Base-by-base conservation (phyloP, 2,329 filamentous ascomycete genomes). In the Knufia fluminis region DNA sequence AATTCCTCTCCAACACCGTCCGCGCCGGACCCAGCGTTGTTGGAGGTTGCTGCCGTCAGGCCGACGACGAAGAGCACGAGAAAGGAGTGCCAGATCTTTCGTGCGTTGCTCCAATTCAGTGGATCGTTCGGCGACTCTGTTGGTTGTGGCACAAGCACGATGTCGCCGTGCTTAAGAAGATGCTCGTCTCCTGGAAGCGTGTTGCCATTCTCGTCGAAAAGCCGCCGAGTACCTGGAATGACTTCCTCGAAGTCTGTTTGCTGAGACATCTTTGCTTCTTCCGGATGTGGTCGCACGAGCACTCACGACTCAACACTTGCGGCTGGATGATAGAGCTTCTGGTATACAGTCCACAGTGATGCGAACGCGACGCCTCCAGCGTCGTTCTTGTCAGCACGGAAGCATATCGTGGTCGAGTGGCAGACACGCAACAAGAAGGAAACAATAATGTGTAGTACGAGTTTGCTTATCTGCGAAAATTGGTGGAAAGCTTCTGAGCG, bases 21-120 rank as follows among this genome's bases (percentile, higher is more conserved):
- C 16, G 71, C 66, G 9, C 74, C 75, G 1, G 73, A 71, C 4
- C 76, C 75, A 2, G 74, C 74, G 56, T 76, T 71, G 50, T 79
- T 79, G 9, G 76, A 72, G 0, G 73, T 77, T 2, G 76, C 76
- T 0, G 76, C 76, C 1, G 76, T 78, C 44, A 79, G 59, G 1
- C 69, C 75, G 2, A 76, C 75, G 42, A 78, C 71, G 57, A 74
- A 75, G 47, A 74, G 71, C 24, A 78, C 71, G 3, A 79, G 63
- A 4, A 67, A 62, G 4, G 72, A 72, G 60, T 75, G 72, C 71
- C 72, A 77, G 31, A 68, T 66, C 59, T 75, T 74, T 56, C 73
- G 69, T 45, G 63, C 56, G 45, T 63, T 56, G 33, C 68, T 66
- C 74, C 74, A 77, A 57, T 75, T 74, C 51, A 77, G 63, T 17